These are phyloP conservation scores for Penicillium nordicum DNA, from an alignment of 2,329 filamentous ascomycete genomes.

Conservation along the genomic window DNA sequence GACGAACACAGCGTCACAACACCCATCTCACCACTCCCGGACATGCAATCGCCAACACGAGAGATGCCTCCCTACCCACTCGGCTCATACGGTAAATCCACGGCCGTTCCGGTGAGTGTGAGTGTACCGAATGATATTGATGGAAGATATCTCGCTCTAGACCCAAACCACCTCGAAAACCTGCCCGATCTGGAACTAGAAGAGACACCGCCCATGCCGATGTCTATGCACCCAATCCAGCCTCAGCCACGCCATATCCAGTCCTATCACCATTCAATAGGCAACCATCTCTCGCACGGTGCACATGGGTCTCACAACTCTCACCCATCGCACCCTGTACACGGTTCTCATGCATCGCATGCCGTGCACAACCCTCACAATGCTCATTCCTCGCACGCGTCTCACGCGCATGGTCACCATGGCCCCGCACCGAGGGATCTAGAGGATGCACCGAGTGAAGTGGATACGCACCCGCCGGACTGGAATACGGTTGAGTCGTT, in stretches of 20 bases:
- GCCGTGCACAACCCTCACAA: background rate
- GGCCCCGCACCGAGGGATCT: conserved; percentile 1
- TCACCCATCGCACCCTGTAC: background rate
- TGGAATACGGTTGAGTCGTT: conserved; percentile 25
- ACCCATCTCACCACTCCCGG: conserved; percentile 27
- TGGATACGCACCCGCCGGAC: conserved; percentile 10
- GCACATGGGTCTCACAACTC: background rate
- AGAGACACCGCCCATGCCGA: conserved; percentile 22
- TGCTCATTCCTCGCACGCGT: too few relatives aligned
- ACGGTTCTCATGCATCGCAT: background rate
- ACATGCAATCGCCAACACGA: conserved; percentile 25
- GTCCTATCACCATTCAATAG: conserved; percentile 14
- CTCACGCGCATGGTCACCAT: background rate
- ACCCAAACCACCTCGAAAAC: conserved; percentile 25
- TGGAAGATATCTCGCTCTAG: conserved; percentile 8
- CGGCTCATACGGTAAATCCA: conserved; percentile 6
- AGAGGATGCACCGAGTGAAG: conserved; percentile 12
- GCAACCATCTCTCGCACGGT: background rate
- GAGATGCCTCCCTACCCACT: conserved; percentile 19
- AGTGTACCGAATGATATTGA: conserved; percentile 11
- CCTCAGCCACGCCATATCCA: conserved; percentile 3
- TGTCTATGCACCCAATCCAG: conserved; percentile 13
- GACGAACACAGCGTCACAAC: conserved; percentile 25
- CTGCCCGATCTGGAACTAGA: conserved; percentile 28
- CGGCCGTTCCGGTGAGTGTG: conserved; percentile 5